A percentile compares a stretch with the other conserved stretches of the same genome.
phyloP scores from a whole-genome alignment of 1,284 basidiomycete genomes.

The Boletellus deceptivus region DNA sequence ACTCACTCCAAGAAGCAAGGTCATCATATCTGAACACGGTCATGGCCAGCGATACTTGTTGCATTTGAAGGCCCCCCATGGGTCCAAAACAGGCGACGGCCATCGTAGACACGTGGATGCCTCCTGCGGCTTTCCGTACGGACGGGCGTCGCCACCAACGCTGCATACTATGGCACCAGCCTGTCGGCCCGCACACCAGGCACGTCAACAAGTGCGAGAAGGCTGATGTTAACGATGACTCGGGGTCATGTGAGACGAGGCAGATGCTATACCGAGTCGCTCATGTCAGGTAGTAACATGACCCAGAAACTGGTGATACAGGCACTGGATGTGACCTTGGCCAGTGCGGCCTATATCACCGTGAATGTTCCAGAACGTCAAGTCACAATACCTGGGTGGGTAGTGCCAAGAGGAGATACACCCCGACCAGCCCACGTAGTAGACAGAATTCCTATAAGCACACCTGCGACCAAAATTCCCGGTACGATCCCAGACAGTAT shows the following conservation, averaged over 20 bases:
- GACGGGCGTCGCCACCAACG: constrained; percentile 47
- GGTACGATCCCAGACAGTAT: constrained; percentile 67
- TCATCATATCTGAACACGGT: constrained; percentile 36
- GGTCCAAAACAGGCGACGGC: constrained; percentile 43
- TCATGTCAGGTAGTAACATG: constrained; percentile 60
- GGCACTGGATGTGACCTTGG: constrained; percentile 55
- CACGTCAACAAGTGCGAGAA: constrained; percentile 72
- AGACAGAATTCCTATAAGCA: constrained; percentile 70
- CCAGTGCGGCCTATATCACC: constrained; percentile 59
- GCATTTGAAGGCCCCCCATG: constrained; percentile 43
- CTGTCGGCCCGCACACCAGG: constrained; percentile 60
- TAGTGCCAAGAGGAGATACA: constrained; percentile 68
- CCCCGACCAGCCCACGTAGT: constrained; percentile 54
- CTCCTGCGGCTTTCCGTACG: constrained; percentile 58
- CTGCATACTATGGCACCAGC: constrained; percentile 65
- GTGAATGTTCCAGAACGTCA: constrained; percentile 62
- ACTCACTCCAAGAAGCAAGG: no score
- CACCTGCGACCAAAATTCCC: constrained; percentile 66
- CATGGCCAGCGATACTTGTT: constrained; percentile 39
- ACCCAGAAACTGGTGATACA: constrained; percentile 68
- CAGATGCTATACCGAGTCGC: constrained; percentile 22
- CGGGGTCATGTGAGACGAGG: constrained; percentile 4
- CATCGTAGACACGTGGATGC: constrained; percentile 58
- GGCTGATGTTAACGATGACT: constrained; percentile 58
- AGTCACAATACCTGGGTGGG: constrained; percentile 56